phyloP scores from a whole-genome alignment of 805 yeast genomes.

The Maudiozyma pseudohumilis region DNA sequence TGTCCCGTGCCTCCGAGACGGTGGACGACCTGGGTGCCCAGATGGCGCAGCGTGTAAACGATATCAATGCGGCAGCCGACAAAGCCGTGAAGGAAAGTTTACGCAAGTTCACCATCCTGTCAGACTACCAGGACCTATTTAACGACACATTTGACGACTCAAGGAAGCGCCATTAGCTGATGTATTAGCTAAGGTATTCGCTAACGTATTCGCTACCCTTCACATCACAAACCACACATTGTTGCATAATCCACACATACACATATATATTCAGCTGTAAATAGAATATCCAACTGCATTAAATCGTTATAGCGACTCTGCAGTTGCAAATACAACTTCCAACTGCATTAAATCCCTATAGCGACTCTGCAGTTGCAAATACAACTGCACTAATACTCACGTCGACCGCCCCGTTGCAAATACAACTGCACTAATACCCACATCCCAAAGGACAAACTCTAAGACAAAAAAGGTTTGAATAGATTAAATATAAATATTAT shows the following conservation, averaged over 20 bases:
- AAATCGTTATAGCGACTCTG: no score
- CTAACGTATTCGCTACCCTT: not conserved
- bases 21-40: constrained; percentile 13
- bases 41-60: constrained; percentile 19
- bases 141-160: constrained; percentile 8
- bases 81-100: constrained; percentile 21
- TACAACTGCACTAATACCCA: no score
- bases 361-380: no score
- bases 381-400: no score
- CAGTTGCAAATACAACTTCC: no score
- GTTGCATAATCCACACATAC: not conserved
- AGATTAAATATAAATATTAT: constrained; percentile 1
- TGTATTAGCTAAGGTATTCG: not conserved
- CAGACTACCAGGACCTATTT: constrained; percentile 12
- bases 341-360: no score
- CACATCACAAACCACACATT: not conserved
- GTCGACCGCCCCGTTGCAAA: no score
- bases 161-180: not conserved
- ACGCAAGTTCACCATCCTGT: constrained; percentile 11
- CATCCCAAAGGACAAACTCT: no score
- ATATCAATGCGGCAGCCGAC: constrained; percentile 17
- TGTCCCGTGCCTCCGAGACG: constrained; percentile 24
- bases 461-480: not conserved
- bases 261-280: not conserved
- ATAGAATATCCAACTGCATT: no score